A percentile compares a stretch with the other conserved stretches of the same genome.
Evolutionary conservation across 768 basidiomycete genomes (phyloP).

Genomic region (Hygrocybe coccinea): DNA sequence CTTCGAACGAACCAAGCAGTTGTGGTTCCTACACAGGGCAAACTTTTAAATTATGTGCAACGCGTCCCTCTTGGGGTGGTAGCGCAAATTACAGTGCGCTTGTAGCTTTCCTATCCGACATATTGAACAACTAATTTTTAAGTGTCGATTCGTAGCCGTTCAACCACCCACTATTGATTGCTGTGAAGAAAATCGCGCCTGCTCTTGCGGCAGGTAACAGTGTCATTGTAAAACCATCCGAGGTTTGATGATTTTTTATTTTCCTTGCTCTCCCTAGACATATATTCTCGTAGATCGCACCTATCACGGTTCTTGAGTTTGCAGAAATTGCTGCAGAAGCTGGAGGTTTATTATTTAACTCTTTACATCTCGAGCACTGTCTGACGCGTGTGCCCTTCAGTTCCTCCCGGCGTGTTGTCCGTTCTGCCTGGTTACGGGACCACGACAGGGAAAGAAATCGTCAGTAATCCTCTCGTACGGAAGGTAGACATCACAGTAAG

Average conservation of each 20-base stretch:
- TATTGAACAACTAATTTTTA: neutral
- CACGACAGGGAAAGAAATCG: constrained; percentile 59
- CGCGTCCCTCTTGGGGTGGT: constrained; percentile 84
- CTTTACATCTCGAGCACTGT: neutral
- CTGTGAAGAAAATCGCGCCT: constrained; percentile 83
- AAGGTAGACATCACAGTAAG: constrained; percentile 84
- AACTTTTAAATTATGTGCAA: constrained; percentile 71
- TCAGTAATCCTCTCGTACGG: constrained; percentile 58
- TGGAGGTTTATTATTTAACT: constrained; percentile 46
- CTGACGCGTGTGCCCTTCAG: constrained; percentile 31
- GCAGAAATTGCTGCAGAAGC: constrained; percentile 57
- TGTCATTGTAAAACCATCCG: constrained; percentile 79
- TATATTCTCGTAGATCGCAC: constrained; percentile 51
- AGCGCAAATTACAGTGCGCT: constrained; percentile 73
- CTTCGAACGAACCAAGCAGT: constrained; percentile 65
- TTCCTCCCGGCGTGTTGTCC: constrained; percentile 71
- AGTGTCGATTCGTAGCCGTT: constrained; percentile 52
- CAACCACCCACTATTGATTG: constrained; percentile 86
- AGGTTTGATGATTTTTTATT: constrained; percentile 36
- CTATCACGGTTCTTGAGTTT: constrained; percentile 76
- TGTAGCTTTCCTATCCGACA: neutral
- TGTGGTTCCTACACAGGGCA: constrained; percentile 75
- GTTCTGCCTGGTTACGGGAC: constrained; percentile 70
- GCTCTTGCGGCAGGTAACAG: constrained; percentile 82
- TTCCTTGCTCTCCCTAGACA: neutral